These are phyloP conservation scores for Rosa chinensis DNA, from an alignment of 306 rosid genomes.

Conservation along the genomic window DNA sequence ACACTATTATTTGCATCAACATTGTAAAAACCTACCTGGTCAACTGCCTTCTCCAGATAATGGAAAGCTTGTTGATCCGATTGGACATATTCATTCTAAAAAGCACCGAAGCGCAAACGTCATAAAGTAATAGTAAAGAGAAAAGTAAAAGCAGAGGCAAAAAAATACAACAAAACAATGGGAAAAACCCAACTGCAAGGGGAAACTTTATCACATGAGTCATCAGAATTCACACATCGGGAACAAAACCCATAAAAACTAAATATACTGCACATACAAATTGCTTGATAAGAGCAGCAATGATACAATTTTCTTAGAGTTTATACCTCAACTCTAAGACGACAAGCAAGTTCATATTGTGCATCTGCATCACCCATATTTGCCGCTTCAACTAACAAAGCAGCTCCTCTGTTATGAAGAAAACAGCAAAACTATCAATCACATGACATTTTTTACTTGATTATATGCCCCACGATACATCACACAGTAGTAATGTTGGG, in stretches of 20 bases:
- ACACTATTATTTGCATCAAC: constrained; percentile 21
- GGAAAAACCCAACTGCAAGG: not conserved
- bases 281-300: not conserved
- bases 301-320: not conserved
- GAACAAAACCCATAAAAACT: not conserved
- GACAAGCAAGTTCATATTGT: constrained; percentile 85
- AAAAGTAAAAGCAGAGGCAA: not conserved
- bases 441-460: not conserved
- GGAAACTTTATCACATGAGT: not conserved
- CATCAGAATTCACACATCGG: not conserved
- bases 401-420: constrained; percentile 66
- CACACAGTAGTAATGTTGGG: constrained; percentile 1
- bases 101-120: constrained; percentile 9
- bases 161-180: not conserved
- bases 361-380: constrained; percentile 91
- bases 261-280: not conserved
- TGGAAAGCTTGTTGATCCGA: constrained; percentile 90
- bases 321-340: constrained; percentile 70
- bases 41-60: constrained; percentile 92
- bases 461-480: not conserved
- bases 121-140: not conserved
- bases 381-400: constrained; percentile 89
- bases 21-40: constrained; percentile 60
- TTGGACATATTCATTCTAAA: constrained; percentile 74
- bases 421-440: constrained; percentile 11